phyloP scores from a whole-genome alignment of 1,284 basidiomycete genomes.

The Cutaneotrichosporon mucoides region DNA sequence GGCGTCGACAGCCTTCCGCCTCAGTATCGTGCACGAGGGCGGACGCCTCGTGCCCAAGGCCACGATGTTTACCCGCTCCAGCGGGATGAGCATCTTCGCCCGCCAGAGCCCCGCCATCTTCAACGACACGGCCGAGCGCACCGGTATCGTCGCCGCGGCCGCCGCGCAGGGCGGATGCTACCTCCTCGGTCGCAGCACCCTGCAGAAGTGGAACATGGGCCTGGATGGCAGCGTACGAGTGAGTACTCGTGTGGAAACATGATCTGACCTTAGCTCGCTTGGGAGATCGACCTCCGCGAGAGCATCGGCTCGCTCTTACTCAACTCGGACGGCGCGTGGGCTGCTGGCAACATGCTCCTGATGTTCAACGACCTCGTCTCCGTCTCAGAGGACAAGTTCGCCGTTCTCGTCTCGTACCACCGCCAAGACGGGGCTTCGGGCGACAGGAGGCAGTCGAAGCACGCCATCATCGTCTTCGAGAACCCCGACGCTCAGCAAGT shows the following conservation, averaged over 20 bases:
- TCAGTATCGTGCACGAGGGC: conserved; percentile 35
- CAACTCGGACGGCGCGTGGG: conserved; percentile 27
- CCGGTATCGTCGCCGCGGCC: conserved; percentile 32
- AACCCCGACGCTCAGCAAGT: conserved; percentile 24
- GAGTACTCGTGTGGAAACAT: not conserved
- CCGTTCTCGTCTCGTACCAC: conserved; percentile 36
- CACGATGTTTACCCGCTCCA: conserved; percentile 35
- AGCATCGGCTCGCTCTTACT: conserved; percentile 27
- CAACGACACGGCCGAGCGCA: conserved; percentile 24
- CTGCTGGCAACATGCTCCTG: conserved; percentile 26
- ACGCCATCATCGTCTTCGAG: conserved; percentile 36
- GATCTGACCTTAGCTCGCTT: conserved; percentile 22
- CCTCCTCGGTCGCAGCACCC: conserved; percentile 32
- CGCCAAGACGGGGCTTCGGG: conserved; percentile 21
- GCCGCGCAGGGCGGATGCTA: conserved; percentile 22
- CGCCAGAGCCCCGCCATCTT: conserved; percentile 34
- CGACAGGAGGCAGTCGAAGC: conserved; percentile 18
- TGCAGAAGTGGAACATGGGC: conserved; percentile 41
- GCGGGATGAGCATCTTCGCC: conserved; percentile 41
- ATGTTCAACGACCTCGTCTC: conserved; percentile 39
- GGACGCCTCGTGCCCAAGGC: conserved; percentile 36
- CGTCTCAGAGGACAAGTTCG: conserved; percentile 30
- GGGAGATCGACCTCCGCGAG: conserved; percentile 39
- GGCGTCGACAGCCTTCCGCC: conserved; percentile 37
- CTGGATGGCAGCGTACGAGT: conserved; percentile 31